Evolutionary conservation across 768 basidiomycete species (phyloP).

Genomic region (Naganishia kalamii): DNA sequence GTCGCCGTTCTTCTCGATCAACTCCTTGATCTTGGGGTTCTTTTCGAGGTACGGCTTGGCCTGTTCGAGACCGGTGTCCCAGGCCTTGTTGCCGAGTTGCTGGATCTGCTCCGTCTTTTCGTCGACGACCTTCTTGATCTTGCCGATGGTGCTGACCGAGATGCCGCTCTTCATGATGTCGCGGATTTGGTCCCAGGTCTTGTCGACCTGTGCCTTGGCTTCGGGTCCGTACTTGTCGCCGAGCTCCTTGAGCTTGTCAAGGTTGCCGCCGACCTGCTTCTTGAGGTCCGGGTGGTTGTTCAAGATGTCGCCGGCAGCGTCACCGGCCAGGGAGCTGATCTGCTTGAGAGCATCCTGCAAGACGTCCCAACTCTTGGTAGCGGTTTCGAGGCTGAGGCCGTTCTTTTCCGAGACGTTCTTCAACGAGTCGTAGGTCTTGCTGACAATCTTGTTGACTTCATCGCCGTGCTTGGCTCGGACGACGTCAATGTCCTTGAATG

Average conservation of each 20-base stretch:
- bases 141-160: conserved; percentile 61
- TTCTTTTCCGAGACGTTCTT: conserved; percentile 20
- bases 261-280: conserved; percentile 19
- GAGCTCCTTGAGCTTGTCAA: conserved; percentile 22
- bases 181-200: conserved; percentile 17
- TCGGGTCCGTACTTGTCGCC: conserved; percentile 23
- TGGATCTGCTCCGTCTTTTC: conserved; percentile 14
- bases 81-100: conserved; percentile 65
- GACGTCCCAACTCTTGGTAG: conserved; percentile 19
- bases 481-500: conserved; percentile 21
- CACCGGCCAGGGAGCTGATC: conserved; percentile 22
- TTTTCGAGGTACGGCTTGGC: conserved; percentile 24
- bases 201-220: conserved; percentile 26
- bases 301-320: conserved; percentile 15
- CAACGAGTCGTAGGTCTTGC: conserved; percentile 9
- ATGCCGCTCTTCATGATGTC: conserved; percentile 54
- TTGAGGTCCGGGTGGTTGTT: conserved; percentile 19
- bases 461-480: conserved; percentile 20
- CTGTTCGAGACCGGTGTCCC: conserved; percentile 59
- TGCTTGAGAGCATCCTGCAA: conserved; percentile 17
- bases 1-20: conserved; percentile 24
- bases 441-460: conserved; percentile 25
- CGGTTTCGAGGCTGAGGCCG: conserved; percentile 17
- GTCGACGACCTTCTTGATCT: conserved; percentile 51
- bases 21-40: conserved; percentile 20